phyloP scores from a whole-genome alignment of 805 yeast genomes.

The Lachancea waltii region DNA sequence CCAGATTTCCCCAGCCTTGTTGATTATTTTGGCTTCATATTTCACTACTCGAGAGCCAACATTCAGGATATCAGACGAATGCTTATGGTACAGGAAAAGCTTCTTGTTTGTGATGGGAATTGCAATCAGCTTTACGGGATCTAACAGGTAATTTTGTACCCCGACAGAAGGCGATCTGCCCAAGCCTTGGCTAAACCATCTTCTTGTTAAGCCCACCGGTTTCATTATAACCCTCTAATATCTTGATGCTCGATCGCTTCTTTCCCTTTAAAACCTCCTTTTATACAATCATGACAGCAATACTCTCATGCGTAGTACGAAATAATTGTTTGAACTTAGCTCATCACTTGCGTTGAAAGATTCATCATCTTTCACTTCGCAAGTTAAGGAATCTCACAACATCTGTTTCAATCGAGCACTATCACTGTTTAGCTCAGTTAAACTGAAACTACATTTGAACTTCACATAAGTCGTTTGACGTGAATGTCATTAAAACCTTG shows the following conservation, averaged over 20 bases:
- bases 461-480: too few species aligned
- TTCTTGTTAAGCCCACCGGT: background rate
- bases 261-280: background rate
- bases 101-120: constrained; percentile 62
- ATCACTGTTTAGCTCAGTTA: too few species aligned
- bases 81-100: constrained; percentile 65
- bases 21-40: constrained; percentile 41
- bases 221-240: too few species aligned
- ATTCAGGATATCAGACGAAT: constrained; percentile 34
- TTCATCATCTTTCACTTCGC: too few species aligned
- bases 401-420: too few species aligned
- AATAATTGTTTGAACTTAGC: background rate
- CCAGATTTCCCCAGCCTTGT: constrained; percentile 58
- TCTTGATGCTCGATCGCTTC: too few species aligned
- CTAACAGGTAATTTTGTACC: constrained; percentile 19
- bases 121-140: constrained; percentile 56
- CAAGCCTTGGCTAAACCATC: constrained; percentile 3
- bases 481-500: background rate
- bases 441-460: too few species aligned
- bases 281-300: background rate
- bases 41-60: constrained; percentile 33
- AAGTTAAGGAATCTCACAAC: too few species aligned
- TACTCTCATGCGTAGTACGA: background rate
- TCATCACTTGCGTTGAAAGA: background rate
- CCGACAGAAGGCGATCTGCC: constrained; percentile 1